Conservation (phyloP, 352 stramenopile species). For the Globisporangium sylvaticum region DNA sequence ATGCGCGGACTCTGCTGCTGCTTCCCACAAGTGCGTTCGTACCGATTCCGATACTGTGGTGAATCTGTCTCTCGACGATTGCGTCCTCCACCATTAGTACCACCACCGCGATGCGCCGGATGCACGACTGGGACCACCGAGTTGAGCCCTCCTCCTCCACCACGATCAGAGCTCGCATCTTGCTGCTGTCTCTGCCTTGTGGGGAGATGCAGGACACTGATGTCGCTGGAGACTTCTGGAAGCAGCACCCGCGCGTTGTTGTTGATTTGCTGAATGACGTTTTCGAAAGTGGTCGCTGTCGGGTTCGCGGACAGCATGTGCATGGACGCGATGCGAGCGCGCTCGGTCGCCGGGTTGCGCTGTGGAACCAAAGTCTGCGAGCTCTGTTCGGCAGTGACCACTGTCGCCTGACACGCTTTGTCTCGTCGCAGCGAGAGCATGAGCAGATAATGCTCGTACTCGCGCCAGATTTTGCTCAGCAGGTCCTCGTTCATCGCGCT, state of each 20-base stretch:
- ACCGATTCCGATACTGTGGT: not conserved
- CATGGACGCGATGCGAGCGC: constrained; percentile 37
- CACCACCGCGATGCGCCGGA: not conserved
- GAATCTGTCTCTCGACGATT: not conserved
- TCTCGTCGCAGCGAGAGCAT: constrained; percentile 57
- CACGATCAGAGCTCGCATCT: not conserved
- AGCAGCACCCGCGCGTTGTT: constrained; percentile 39
- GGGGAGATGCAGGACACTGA: constrained; percentile 9
- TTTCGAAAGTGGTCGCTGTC: constrained; percentile 20
- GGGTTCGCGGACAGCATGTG: constrained; percentile 39
- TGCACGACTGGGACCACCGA: constrained; percentile 5
- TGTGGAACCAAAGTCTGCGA: constrained; percentile 66
- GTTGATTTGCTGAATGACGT: constrained; percentile 63
- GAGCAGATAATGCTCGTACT: constrained; percentile 57
- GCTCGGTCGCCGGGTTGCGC: constrained; percentile 62
- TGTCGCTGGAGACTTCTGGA: constrained; percentile 37
- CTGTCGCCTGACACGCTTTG: constrained; percentile 57
- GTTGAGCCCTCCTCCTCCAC: not conserved
- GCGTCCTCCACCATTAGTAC: not conserved
- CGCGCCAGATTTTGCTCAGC: constrained; percentile 42
- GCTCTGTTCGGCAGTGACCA: constrained; percentile 25
- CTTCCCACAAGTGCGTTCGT: constrained; percentile 7
- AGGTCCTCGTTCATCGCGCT: constrained; percentile 50
- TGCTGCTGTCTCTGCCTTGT: not conserved
- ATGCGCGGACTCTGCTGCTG: not conserved